Conservation (phyloP, 202 grass and related monocot species). For the Tripidium arundinaceum region DNA sequence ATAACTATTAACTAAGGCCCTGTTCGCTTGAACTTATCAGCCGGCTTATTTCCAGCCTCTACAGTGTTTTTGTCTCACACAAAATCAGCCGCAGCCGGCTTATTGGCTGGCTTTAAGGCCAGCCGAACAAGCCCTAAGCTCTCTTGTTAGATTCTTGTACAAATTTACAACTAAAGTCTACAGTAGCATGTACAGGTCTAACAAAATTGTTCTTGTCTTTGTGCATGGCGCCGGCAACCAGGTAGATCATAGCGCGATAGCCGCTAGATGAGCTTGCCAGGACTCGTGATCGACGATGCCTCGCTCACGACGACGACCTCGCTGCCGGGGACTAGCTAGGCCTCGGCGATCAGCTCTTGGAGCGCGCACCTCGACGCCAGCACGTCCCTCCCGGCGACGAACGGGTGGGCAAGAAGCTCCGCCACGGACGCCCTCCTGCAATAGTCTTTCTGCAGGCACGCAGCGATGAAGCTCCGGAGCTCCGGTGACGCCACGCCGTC, state of each 20-base stretch:
- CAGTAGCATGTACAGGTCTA: neutral
- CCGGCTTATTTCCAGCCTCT: too few species aligned
- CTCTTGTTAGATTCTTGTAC: neutral
- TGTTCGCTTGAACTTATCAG: too few species aligned
- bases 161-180: constrained; percentile 10
- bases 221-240: too few species aligned
- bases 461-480: constrained; percentile 51
- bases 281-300: too few species aligned
- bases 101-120: too few species aligned
- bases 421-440: constrained; percentile 49
- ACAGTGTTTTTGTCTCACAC: too few species aligned
- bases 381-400: constrained; percentile 48
- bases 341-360: neutral
- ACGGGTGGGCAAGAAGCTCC: constrained; percentile 75
- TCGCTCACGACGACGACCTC: too few species aligned
- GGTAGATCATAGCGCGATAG: neutral
- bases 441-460: constrained; percentile 75
- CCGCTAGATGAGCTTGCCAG: neutral
- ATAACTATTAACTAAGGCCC: neutral
- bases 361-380: constrained; percentile 20
- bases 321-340: too few species aligned
- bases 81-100: too few species aligned
- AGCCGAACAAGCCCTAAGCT: too few species aligned
- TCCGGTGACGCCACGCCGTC: constrained; percentile 30
- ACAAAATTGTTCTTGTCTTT: constrained; percentile 37